Conservation (phyloP, 2,329 filamentous ascomycete species). For the Capronia americana region DNA sequence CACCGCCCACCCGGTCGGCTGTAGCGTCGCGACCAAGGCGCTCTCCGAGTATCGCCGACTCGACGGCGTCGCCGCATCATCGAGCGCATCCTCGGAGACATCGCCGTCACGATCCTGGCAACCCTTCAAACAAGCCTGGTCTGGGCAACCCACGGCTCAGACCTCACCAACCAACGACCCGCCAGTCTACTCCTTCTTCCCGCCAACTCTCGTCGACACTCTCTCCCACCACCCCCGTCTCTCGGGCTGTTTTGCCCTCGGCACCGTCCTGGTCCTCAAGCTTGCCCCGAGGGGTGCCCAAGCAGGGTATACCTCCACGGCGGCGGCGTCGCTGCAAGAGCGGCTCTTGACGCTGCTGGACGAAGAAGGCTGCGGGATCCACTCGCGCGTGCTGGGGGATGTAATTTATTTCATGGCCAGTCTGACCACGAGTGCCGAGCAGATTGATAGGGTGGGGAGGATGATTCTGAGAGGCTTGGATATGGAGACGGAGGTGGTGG, state of each 20-base stretch:
- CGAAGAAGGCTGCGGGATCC: constrained; percentile 54
- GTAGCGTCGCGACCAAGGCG: constrained; percentile 74
- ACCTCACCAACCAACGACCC: background rate
- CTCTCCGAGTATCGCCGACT: constrained; percentile 66
- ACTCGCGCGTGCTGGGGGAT: constrained; percentile 66
- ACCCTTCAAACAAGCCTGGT: constrained; percentile 3
- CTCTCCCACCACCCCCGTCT: constrained; percentile 66
- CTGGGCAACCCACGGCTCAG: background rate
- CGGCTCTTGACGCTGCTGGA: constrained; percentile 50
- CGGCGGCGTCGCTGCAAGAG: constrained; percentile 60
- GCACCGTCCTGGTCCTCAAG: constrained; percentile 74
- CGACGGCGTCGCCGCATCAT: constrained; percentile 50
- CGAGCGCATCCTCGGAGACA: background rate
- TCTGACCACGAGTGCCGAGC: constrained; percentile 54
- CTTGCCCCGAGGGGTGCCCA: constrained; percentile 56
- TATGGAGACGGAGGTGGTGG: constrained; percentile 12
- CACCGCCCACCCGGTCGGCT: constrained; percentile 82
- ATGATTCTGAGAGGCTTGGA: constrained; percentile 37
- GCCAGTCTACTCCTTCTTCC: constrained; percentile 74
- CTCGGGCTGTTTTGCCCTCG: constrained; percentile 73
- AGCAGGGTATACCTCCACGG: constrained; percentile 64
- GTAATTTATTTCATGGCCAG: constrained; percentile 68
- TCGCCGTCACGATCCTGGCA: constrained; percentile 1
- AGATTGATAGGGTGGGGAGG: constrained; percentile 33
- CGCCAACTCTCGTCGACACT: constrained; percentile 61